Base-by-base conservation (phyloP, 2,329 filamentous ascomycete genomes). In the Fusarium setosum region DNA sequence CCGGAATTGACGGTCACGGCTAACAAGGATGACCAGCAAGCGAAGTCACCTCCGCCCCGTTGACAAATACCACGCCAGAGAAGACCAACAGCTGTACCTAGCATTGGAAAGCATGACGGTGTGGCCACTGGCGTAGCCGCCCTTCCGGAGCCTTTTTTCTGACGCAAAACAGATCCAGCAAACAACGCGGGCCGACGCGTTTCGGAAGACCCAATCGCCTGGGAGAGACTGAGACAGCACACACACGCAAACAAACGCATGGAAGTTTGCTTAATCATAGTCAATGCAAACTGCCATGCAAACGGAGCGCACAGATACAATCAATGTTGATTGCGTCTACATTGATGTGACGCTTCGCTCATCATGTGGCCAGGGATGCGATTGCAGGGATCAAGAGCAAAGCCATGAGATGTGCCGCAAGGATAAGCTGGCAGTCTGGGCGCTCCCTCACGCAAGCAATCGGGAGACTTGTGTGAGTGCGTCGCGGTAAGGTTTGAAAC, bases 1-100 rank as follows among this genome's bases (percentile, higher is more conserved):
- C 63, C 53, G 63, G 49, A 40, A 24, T 58, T 50, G 29, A 45
- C 48, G 37, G 15, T 18, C 12, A 37, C 13, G 20, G 13, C 7
- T 21, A 13, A 20, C 34, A 20, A n/a, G 50, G 37, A 24, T 15
- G 21, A 6, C 20, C 11, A n/a, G 6, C 29, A 12, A 23, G 57
- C 52, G 31, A 57, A 29, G 26, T 8, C 26, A 29, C 26, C 26
- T 29, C 3, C 18, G 32, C 12, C 11, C 32, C 32, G 32, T 35
- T 31, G 24, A 57, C 42, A 13, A 47, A 15, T 17, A 49, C 26
- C 32, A 23, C 23, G 35, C 13, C 54, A 26, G 21, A 29, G 15
- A 24, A 56, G 42, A 60, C 63, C 48, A 44, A 57, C 40, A n/a
- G 23, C 41, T 24, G 9, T 29, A 29, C 26, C 3, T 9, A 44